Evolutionary conservation across 805 yeast species (phyloP).

Genomic region (Saccharomycopsis guyanensis): DNA sequence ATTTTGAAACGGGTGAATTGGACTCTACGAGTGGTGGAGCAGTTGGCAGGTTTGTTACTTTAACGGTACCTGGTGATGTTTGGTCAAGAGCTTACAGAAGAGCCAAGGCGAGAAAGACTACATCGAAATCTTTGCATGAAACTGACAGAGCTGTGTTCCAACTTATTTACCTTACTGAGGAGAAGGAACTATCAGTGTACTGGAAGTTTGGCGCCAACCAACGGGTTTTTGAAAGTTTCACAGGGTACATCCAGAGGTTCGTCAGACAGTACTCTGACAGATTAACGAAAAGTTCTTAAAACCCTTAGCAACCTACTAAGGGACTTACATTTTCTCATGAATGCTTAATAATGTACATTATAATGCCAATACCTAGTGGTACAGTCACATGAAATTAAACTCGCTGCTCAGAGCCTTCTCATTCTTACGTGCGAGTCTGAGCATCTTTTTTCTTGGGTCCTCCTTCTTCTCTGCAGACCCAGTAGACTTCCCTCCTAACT

Average conservation of each 20-base stretch:
- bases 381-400: conserved; percentile 49
- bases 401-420: conserved; percentile 60
- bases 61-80: conserved; percentile 20
- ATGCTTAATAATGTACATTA: too few relatives aligned
- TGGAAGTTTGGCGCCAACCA: conserved; percentile 17
- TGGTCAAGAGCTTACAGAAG: conserved; percentile 20
- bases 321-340: too few relatives aligned
- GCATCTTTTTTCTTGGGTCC: conserved; percentile 66
- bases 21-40: not conserved
- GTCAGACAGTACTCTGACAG: not conserved
- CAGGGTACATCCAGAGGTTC: conserved; percentile 12
- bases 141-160: conserved; percentile 1
- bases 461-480: conserved; percentile 41
- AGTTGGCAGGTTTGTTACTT: too few relatives aligned
- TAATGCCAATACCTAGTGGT: too few relatives aligned
- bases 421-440: conserved; percentile 65
- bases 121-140: not conserved
- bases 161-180: not conserved
- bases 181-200: conserved; percentile 6
- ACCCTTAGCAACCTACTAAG: too few relatives aligned
- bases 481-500: conserved; percentile 41
- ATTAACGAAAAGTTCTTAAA: too few relatives aligned
- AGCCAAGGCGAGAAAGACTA: conserved; percentile 1
- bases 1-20: not conserved
- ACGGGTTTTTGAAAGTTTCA: conserved; percentile 18